Evolutionary conservation across 768 basidiomycete genomes (phyloP), one percentile per base, ranked within the genome.

Genomic region (Pleurotus ostreatus): DNA sequence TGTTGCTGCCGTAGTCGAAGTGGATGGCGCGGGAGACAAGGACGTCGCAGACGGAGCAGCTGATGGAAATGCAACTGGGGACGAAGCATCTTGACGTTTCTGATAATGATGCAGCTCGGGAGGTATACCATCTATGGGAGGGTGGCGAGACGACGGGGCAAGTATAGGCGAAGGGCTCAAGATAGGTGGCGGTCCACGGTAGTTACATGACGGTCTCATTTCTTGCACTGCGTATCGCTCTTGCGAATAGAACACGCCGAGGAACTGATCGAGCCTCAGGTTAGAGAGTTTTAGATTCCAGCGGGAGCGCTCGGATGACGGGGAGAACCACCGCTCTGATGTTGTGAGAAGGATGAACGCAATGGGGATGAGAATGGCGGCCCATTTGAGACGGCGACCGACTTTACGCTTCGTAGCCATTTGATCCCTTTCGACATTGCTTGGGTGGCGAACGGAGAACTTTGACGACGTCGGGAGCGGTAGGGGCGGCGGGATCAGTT

Each of bases 361-460:
- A 8, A 85, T 60, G 2, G 88, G 88, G 2, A 86, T 73, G 34
- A 84, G 59, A 41, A 88, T 54, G 54, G 84, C 75, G 1, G 80
- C 73, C 78, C 78, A 81, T 64, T 71, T 69, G 53, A 74, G 72
- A 51, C 74, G 69, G 20, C 80, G 74, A 43, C 73, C 76, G 30
- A 67, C 74, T 46, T 70, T 72, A 57, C 70, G 76, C 68, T 83
- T 85, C 46, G 56, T 39, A 5, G 61, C 56, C 18, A n/a, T 45
- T 12, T 26, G 37, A 12, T 34, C 30, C 30, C 4, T 34, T 34
- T 34, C 30, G 30, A 34, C 30, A 34, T 30, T 11, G 30, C 30
- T 30, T 7, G 30, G 9, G 9, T 34, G 30, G 30, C 8, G 2
- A 34, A 9, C 30, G 30, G 30, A 34, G 30, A 11, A 34, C 30